Conservation (phyloP, 176 grass and related monocot species). For the Raddia distichophylla region DNA sequence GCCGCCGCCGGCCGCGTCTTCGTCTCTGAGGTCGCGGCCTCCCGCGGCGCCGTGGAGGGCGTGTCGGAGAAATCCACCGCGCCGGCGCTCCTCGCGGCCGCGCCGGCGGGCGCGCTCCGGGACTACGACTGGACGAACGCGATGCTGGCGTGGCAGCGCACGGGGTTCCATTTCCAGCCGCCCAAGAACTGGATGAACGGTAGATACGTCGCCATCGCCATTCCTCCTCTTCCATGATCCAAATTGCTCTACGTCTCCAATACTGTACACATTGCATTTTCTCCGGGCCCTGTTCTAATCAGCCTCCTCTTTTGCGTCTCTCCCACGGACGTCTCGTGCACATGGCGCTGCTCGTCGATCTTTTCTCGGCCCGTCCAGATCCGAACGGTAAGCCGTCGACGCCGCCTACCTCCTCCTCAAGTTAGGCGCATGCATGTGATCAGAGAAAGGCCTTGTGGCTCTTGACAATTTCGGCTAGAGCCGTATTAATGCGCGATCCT, state of each 20-base stretch:
- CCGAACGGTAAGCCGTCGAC: slow-evolving; percentile 69
- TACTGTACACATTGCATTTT: neutral
- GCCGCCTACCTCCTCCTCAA: neutral
- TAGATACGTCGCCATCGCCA: slow-evolving; percentile 37
- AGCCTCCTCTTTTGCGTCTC: slow-evolving; percentile 28
- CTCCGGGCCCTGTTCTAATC: neutral
- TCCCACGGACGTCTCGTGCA: slow-evolving; percentile 45
- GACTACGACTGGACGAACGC: slow-evolving; percentile 71
- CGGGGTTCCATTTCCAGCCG: slow-evolving; percentile 86
- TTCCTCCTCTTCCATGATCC: neutral
- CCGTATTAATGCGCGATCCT: slow-evolving; percentile 4
- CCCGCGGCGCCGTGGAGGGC: slow-evolving; percentile 52
- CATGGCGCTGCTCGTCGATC: neutral
- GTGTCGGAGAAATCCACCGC: slow-evolving; percentile 76
- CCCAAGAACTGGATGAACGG: slow-evolving; percentile 94
- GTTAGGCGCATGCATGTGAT: slow-evolving; percentile 24
- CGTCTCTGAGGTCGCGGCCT: slow-evolving; percentile 29
- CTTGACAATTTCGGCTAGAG: neutral
- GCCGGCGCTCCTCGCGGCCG: slow-evolving; percentile 27
- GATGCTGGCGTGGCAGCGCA: slow-evolving; percentile 92
- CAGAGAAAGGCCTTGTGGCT: slow-evolving; percentile 16
- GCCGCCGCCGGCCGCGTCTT: neutral
- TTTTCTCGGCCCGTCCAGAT: slow-evolving; percentile 61
- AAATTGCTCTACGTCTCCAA: slow-evolving; percentile 25
- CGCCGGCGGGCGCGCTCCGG: neutral